These are phyloP conservation scores for Adansonia digitata DNA, from an alignment of 345 rosid species.

Conservation along the genomic window DNA sequence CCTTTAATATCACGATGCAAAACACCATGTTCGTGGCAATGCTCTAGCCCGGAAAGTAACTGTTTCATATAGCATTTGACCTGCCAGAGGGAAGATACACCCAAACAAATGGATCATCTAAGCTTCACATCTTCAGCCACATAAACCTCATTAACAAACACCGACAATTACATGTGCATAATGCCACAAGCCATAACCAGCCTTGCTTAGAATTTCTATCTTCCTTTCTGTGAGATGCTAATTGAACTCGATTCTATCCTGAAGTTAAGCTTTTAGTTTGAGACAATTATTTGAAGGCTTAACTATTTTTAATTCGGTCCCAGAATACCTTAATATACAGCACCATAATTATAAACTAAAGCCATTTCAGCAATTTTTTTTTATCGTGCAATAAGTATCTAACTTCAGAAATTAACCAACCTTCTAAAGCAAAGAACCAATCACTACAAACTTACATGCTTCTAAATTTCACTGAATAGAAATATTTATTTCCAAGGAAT, in stretches of 20 bases:
- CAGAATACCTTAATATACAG: neutral
- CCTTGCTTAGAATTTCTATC: neutral
- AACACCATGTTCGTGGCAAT: conserved; percentile 75
- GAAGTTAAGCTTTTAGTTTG: neutral
- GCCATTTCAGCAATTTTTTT: neutral
- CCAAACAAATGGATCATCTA: conserved; percentile 3
- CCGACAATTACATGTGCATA: neutral
- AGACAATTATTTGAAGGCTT: neutral
- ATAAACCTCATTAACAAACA: neutral
- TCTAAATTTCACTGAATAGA: neutral
- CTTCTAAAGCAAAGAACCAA: neutral
- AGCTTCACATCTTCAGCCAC: neutral
- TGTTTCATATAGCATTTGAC: conserved; percentile 85
- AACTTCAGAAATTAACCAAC: neutral
- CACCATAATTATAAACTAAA: neutral
- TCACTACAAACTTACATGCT: neutral
- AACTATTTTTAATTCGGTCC: neutral
- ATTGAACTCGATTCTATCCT: neutral
- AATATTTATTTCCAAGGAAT: neutral
- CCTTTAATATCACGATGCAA: conserved; percentile 88
- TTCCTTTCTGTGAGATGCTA: neutral
- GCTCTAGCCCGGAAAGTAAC: conserved; percentile 78
- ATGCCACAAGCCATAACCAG: neutral
- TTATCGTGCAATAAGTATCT: neutral
- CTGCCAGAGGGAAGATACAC: conserved; percentile 28